These are phyloP conservation scores for Starmera pachycereana DNA, from an alignment of 805 yeast species.

Conservation along the genomic window DNA sequence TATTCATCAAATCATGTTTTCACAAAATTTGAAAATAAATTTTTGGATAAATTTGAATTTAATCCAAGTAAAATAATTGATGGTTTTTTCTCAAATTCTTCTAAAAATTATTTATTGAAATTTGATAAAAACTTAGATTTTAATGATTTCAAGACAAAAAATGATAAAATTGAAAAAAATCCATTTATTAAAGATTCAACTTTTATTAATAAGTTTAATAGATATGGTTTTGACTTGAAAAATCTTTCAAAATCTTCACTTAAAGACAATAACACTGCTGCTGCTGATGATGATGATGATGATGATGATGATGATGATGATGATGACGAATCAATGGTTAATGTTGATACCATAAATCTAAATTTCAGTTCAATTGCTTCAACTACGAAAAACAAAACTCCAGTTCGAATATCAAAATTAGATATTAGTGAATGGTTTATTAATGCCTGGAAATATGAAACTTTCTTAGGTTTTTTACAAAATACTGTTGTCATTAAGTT, in stretches of 20 bases:
- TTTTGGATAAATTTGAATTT: slow-evolving; percentile 29
- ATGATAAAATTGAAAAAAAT: slow-evolving; percentile 15
- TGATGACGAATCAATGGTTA: slow-evolving; percentile 14
- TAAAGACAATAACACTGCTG: neutral
- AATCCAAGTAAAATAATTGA: slow-evolving; percentile 27
- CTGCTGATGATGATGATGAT: slow-evolving; percentile 8
- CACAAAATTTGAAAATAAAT: slow-evolving; percentile 29
- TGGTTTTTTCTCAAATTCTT: slow-evolving; percentile 24
- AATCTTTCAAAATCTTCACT: too few relatives aligned
- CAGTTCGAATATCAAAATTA: slow-evolving; percentile 25
- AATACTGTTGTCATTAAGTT: slow-evolving; percentile 26
- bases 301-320: slow-evolving; percentile 3
- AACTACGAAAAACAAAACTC: slow-evolving; percentile 10
- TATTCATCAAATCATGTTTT: slow-evolving; percentile 23
- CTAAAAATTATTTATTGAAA: slow-evolving; percentile 22
- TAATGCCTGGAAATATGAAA: slow-evolving; percentile 30
- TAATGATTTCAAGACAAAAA: slow-evolving; percentile 18
- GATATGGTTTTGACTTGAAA: slow-evolving; percentile 15
- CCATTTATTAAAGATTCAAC: slow-evolving; percentile 15
- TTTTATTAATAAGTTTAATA: slow-evolving; percentile 17
- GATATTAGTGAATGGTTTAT: slow-evolving; percentile 29
- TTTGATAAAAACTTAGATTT: slow-evolving; percentile 22
- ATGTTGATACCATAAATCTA: slow-evolving; percentile 19
- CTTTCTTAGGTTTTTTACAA: slow-evolving; percentile 23
- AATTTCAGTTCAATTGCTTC: slow-evolving; percentile 18